phyloP scores from a whole-genome alignment of 768 basidiomycete species.

The Mycena filopes region DNA sequence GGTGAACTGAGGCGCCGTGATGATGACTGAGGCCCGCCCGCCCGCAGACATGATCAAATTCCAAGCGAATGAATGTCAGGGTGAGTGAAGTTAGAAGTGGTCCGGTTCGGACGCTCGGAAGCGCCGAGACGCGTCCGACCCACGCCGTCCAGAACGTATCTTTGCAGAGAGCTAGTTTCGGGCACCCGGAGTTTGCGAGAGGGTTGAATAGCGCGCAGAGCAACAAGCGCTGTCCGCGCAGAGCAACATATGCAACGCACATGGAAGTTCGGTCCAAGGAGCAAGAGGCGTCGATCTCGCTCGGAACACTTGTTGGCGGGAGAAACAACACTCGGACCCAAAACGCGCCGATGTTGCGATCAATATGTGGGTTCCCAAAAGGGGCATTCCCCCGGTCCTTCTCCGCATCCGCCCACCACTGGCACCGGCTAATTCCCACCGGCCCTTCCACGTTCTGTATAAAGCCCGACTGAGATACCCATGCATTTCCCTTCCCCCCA shows the following conservation, averaged over 20 bases:
- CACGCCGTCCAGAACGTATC: conserved; percentile 13
- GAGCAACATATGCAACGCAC: background rate
- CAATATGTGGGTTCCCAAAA: background rate
- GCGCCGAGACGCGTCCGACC: conserved; percentile 9
- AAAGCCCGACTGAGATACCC: conserved; percentile 4
- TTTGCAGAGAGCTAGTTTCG: background rate
- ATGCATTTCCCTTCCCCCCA: conserved; percentile 12
- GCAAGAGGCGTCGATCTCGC: background rate
- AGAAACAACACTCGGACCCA: background rate
- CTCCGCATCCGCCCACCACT: background rate
- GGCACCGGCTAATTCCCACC: background rate
- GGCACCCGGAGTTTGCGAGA: background rate
- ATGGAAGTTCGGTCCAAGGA: background rate
- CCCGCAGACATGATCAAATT: background rate
- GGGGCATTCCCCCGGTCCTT: background rate
- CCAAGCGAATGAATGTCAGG: background rate
- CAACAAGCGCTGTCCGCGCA: background rate
- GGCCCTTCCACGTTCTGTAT: conserved; percentile 10
- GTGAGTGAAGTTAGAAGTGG: conserved; percentile 2
- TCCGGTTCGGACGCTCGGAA: conserved; percentile 11
- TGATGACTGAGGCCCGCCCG: background rate
- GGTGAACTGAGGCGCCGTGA: too few relatives aligned
- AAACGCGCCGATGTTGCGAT: conserved; percentile 18
- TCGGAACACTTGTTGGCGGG: background rate
- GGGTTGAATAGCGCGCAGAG: too few relatives aligned